Base-by-base conservation (phyloP, 495 filamentous ascomycete species). In the Staphylotrichum tortipilum region DNA sequence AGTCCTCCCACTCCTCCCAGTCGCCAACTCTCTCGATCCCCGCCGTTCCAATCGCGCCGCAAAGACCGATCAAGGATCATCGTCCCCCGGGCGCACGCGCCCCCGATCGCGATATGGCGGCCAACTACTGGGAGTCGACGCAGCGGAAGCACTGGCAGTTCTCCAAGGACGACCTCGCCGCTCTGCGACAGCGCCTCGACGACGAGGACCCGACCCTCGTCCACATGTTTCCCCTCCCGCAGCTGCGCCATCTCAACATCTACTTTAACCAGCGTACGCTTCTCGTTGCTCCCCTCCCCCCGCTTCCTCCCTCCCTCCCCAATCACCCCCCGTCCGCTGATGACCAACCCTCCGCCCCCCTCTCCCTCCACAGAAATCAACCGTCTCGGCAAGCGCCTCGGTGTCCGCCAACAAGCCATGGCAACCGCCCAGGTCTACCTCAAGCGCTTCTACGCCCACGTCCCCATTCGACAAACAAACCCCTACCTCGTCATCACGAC, bases 91-190 rank as follows among this genome's bases (percentile, higher is more conserved):
- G n/a, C n/a, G n/a, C n/a, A 33, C 28, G 24, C 31, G 49, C 34
- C 14, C 17, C 30, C 18, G 23, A 4, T 36, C 22, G 7, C 21
- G 2, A 36, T 12, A 98, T 98, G 92, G 89, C 92, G 45, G 87
- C 91, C 59, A 96, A 92, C 67, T 98, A 86, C 68, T 98, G 94
- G 92, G 85, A 84, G 47, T 96, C 91, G 42, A 89, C 89, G 14
- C 92, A 98, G 68, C 79, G 84, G 46, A 80, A 78, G 55, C 78
- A 86, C 68, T 98, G 94, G 94, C 82, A 88, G 50, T 96, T 92
- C 70, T 80, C 89, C 34, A 81, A 85, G 56, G 80, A 84, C 56
- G 80, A 84, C 55, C 74, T 98, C 39, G 78, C 80, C 10, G 78
- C 83, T 34, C 77, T 85, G 60, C 81, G 92, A 47, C 75, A 82